Evolutionary conservation across 2,329 filamentous ascomycete genomes (phyloP).

Genomic region (Botryotinia narcissicola): DNA sequence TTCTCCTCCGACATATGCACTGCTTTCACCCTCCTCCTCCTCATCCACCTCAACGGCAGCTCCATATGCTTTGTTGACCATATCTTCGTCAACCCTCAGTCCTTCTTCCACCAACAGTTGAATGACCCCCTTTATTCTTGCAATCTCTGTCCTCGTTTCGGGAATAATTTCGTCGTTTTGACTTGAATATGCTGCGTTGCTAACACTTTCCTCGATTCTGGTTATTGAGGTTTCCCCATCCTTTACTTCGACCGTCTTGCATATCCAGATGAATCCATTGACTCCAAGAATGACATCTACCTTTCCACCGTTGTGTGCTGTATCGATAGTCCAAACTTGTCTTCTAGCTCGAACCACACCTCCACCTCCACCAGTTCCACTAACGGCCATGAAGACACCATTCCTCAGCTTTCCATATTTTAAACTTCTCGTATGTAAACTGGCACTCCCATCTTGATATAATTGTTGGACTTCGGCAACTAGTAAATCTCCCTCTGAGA

Average conservation of each 20-base stretch:
- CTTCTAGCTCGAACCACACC: slow-evolving; percentile 81
- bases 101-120: slow-evolving; percentile 78
- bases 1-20: slow-evolving; percentile 56
- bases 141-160: slow-evolving; percentile 82
- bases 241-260: slow-evolving; percentile 72
- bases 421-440: slow-evolving; percentile 82
- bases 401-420: slow-evolving; percentile 96
- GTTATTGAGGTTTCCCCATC: slow-evolving; percentile 59
- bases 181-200: slow-evolving; percentile 84
- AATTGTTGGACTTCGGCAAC: slow-evolving; percentile 93
- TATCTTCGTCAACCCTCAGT: slow-evolving; percentile 85
- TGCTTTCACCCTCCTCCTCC: slow-evolving; percentile 54
- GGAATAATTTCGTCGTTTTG: slow-evolving; percentile 84
- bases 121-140: slow-evolving; percentile 77
- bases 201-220: slow-evolving; percentile 82
- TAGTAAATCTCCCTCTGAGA: slow-evolving; percentile 88
- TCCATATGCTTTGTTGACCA: slow-evolving; percentile 77
- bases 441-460: slow-evolving; percentile 80
- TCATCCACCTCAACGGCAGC: slow-evolving; percentile 73
- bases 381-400: slow-evolving; percentile 81
- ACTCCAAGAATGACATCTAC: slow-evolving; percentile 89
- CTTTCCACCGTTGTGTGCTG: slow-evolving; percentile 54
- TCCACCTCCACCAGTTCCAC: slow-evolving; percentile 72
- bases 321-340: slow-evolving; percentile 82
- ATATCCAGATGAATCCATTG: slow-evolving; percentile 96